phyloP scores from a whole-genome alignment of 1,284 basidiomycete species.

The Erythrobasidium hasegawianum region DNA sequence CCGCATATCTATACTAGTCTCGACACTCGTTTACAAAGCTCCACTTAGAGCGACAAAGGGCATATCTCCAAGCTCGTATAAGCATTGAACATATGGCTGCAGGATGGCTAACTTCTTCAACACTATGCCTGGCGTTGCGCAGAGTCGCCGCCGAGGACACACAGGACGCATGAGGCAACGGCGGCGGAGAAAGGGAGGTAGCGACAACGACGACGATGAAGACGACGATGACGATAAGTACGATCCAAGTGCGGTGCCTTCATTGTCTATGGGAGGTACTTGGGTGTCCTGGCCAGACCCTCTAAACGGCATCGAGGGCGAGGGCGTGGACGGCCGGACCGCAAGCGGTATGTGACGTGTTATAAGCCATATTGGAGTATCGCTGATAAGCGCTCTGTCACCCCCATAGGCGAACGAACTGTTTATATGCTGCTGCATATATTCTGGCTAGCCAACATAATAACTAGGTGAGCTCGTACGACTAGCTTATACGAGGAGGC shows the following conservation, averaged over 20 bases:
- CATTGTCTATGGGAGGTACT: not conserved
- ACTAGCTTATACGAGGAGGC: not conserved
- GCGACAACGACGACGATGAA: not conserved
- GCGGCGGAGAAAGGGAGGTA: not conserved
- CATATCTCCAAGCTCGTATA: no score
- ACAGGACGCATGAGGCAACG: not conserved
- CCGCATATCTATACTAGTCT: no score
- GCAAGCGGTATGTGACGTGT: not conserved
- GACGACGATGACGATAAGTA: not conserved
- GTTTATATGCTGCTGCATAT: not conserved
- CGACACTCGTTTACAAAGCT: no score
- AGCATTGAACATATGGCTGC: not conserved
- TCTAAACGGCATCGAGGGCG: not conserved
- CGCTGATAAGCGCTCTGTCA: no score
- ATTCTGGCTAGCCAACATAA: not conserved
- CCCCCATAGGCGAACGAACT: not conserved
- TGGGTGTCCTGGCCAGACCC: not conserved
- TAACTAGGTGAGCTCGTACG: not conserved
- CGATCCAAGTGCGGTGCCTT: not conserved
- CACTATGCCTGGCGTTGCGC: not conserved
- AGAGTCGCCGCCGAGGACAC: not conserved
- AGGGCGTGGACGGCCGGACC: not conserved
- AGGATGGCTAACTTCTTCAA: constrained; percentile 1
- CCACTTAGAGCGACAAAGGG: no score
- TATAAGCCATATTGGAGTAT: no score